Base-by-base conservation (phyloP, 2,329 filamentous ascomycete genomes). In the Paraphoma chrysanthemicola region DNA sequence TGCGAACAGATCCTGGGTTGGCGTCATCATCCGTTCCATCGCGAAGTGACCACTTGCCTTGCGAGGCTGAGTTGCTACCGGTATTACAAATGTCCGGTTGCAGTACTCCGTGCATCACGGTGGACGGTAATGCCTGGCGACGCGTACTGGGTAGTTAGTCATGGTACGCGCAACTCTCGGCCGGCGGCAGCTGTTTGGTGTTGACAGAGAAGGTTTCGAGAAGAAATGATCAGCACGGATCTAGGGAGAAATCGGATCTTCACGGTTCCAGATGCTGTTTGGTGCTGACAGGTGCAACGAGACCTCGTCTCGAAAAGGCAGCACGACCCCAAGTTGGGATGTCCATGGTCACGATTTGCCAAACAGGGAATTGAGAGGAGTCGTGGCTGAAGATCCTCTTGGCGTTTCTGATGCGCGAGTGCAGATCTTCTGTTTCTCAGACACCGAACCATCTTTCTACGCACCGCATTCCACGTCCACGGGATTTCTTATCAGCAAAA, bases 211-310 rank as follows among this genome's bases (percentile, higher is more conserved):
- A 29, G 6, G 39, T 39, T 43, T 48, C 38, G 41, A 48, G 48
- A 47, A 44, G 49, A 31, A n/a, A 48, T 14, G 58, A 61, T 63
- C 58, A 50, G 53, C 58, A 51, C 9, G 8, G 17, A 23, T 42
- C 51, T 56, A 57, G 56, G 51, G 41, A 53, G 45, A 57, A 53
- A 4, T 53, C 51, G 55, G 60, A 51, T 43, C 48, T 48, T 47
- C 31, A 30, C 14, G 31, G 53, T 44, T 59, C 46, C 48, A 45
- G 51, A 51, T 30, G 31, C 31, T 6, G 8, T 38, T 23, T 39
- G 31, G 48, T 45, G 48, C 39, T 57, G 54, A 42, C 46, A 54
- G 45, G 53, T 28, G 47, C 23, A 14, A 43, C 53, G 23, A 48
- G 41, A 51, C 36, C 53, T 63, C 53, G 48, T 59, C 53, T 54